These are phyloP conservation scores for Acer saccharum DNA, from an alignment of 345 rosid genomes.

Conservation along the genomic window DNA sequence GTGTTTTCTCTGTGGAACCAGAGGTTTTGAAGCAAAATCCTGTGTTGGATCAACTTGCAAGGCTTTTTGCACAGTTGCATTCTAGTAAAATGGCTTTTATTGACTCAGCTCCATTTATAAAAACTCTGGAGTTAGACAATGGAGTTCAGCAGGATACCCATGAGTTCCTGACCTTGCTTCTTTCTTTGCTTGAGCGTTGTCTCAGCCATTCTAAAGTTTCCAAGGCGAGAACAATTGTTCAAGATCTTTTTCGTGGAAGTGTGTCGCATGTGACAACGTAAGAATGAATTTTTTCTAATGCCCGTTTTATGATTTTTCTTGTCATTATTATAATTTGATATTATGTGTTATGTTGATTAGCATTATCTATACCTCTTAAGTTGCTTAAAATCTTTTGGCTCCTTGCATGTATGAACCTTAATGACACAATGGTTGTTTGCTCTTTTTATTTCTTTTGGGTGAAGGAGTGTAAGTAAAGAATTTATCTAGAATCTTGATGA, in stretches of 20 bases:
- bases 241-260: slow-evolving; percentile 96
- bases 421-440: not conserved
- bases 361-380: not conserved
- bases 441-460: not conserved
- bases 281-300: slow-evolving; percentile 35
- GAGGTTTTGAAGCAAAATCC: slow-evolving; percentile 71
- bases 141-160: slow-evolving; percentile 98
- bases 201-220: slow-evolving; percentile 59
- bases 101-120: slow-evolving; percentile 95
- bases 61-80: slow-evolving; percentile 84
- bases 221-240: slow-evolving; percentile 76
- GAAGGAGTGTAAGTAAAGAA: not conserved
- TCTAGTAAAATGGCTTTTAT: slow-evolving; percentile 79
- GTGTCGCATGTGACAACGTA: slow-evolving; percentile 98
- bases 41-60: slow-evolving; percentile 84
- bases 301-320: not conserved
- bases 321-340: not conserved
- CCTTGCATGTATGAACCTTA: not conserved
- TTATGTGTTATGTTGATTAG: slow-evolving; percentile 3
- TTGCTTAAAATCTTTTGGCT: not conserved
- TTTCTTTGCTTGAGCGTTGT: slow-evolving; percentile 93
- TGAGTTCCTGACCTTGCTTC: slow-evolving; percentile 88
- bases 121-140: slow-evolving; percentile 86
- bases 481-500: not conserved
- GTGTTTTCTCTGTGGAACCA: slow-evolving; percentile 81